These are phyloP conservation scores for Nakaseomyces glabratus DNA, from an alignment of 1,139 yeast species.

Conservation along the genomic window DNA sequence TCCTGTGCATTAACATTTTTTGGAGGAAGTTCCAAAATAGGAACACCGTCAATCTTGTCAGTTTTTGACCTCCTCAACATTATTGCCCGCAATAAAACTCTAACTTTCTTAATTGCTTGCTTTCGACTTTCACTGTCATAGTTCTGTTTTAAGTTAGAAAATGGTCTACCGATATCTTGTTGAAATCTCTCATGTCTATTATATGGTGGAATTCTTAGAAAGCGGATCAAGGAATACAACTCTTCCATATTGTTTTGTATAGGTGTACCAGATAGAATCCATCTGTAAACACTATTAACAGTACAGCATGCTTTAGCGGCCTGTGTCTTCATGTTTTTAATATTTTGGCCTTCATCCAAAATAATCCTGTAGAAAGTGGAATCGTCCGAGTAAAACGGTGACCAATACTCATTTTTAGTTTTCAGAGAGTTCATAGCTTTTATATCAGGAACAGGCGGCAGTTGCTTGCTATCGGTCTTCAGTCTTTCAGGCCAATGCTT, in stretches of 20 bases:
- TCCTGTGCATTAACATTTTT: constrained; percentile 44
- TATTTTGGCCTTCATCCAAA: constrained; percentile 85
- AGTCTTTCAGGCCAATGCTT: constrained; percentile 39
- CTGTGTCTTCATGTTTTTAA: constrained; percentile 64
- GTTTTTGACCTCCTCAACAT: constrained; percentile 71
- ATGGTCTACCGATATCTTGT: constrained; percentile 49
- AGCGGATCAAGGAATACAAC: constrained; percentile 65
- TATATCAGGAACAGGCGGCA: constrained; percentile 36
- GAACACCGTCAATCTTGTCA: constrained; percentile 70
- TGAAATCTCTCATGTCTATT: constrained; percentile 50
- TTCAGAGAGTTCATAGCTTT: constrained; percentile 30
- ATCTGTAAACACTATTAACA: constrained; percentile 46
- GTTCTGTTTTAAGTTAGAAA: constrained; percentile 32
- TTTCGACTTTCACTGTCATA: constrained; percentile 32
- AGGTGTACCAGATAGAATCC: constrained; percentile 93
- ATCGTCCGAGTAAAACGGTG: constrained; percentile 58
- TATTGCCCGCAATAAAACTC: constrained; percentile 67
- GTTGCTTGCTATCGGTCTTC: constrained; percentile 16
- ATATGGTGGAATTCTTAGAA: constrained; percentile 62
- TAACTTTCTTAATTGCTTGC: constrained; percentile 52
- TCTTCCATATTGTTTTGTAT: constrained; percentile 83
- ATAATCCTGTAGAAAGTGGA: constrained; percentile 58
- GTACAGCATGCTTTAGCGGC: constrained; percentile 60
- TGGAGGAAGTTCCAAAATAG: constrained; percentile 61
- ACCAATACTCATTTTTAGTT: constrained; percentile 36